These are phyloP conservation scores for Daucus carota DNA, from an alignment of 129 eudicot genomes.

Conservation along the genomic window DNA sequence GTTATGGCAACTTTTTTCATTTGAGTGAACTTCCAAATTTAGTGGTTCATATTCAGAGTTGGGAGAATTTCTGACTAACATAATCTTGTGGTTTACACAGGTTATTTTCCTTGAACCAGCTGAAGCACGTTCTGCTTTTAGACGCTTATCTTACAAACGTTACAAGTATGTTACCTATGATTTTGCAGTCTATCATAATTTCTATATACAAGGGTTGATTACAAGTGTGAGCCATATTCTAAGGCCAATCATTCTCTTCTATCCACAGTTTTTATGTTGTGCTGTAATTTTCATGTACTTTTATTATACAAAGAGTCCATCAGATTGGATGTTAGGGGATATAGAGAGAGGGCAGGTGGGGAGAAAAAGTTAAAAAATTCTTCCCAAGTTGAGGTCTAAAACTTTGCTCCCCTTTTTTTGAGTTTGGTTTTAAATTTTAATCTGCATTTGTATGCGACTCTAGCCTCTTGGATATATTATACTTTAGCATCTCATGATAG, in stretches of 20 bases:
- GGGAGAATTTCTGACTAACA: background rate
- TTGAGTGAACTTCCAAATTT: background rate
- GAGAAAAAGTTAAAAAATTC: background rate
- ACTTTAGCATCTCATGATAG: background rate
- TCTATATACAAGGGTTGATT: background rate
- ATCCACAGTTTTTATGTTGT: background rate
- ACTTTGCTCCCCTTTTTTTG: background rate
- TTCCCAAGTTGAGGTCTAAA: background rate
- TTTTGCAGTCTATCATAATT: background rate
- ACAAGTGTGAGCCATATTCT: background rate
- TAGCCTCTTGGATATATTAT: background rate
- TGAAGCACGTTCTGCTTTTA: conserved; percentile 83
- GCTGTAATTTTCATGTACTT: background rate
- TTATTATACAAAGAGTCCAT: background rate
- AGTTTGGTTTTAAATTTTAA: background rate
- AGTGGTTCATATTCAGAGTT: background rate
- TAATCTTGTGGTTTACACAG: conserved; percentile 27
- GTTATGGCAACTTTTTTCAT: background rate
- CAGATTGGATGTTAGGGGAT: background rate
- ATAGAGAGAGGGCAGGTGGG: too few relatives aligned
- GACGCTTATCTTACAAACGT: conserved; percentile 71
- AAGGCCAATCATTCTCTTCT: background rate
- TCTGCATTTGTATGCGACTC: background rate
- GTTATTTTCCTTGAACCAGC: conserved; percentile 79
- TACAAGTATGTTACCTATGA: conserved; percentile 53